A percentile compares a stretch with the other conserved stretches of the same genome.
phyloP scores from a whole-genome alignment of 345 rosid genomes.

The Syzygium aqueum region DNA sequence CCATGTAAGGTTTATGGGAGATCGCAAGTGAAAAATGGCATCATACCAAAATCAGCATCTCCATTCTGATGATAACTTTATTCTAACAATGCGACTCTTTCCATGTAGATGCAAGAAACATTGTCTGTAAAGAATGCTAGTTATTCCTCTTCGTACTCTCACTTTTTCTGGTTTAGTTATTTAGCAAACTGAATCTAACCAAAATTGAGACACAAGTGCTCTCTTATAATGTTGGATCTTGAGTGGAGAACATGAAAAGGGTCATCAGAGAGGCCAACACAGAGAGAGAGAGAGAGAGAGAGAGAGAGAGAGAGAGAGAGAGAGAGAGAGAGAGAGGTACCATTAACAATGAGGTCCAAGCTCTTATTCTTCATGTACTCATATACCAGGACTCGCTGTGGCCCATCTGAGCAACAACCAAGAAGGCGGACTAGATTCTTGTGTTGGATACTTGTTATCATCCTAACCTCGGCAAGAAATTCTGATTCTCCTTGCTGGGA shows the following conservation, averaged over 20 bases:
- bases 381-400: constrained; percentile 54
- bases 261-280: not conserved
- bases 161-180: not conserved
- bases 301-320: not conserved
- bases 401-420: constrained; percentile 56
- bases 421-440: constrained; percentile 62
- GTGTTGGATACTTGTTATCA: constrained; percentile 76
- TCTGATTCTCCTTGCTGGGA: constrained; percentile 66
- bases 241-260: not conserved
- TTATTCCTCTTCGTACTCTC: not conserved
- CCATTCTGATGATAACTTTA: not conserved
- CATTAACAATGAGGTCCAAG: constrained; percentile 51
- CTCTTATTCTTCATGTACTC: constrained; percentile 60
- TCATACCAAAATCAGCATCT: not conserved
- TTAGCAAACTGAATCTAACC: not conserved
- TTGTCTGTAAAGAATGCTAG: not conserved
- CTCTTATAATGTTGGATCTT: not conserved
- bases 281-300: not conserved
- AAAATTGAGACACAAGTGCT: not conserved
- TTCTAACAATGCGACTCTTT: not conserved
- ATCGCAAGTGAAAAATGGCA: not conserved
- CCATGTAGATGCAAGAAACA: not conserved
- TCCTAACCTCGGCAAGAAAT: constrained; percentile 56
- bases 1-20: not conserved
- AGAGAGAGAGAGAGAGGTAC: constrained; percentile 6